Percentiles rank a stretch among this genome's conserved stretches.
phyloP scores from a whole-genome alignment of 2,329 filamentous ascomycete genomes.

The Westerdykella ornata region DNA sequence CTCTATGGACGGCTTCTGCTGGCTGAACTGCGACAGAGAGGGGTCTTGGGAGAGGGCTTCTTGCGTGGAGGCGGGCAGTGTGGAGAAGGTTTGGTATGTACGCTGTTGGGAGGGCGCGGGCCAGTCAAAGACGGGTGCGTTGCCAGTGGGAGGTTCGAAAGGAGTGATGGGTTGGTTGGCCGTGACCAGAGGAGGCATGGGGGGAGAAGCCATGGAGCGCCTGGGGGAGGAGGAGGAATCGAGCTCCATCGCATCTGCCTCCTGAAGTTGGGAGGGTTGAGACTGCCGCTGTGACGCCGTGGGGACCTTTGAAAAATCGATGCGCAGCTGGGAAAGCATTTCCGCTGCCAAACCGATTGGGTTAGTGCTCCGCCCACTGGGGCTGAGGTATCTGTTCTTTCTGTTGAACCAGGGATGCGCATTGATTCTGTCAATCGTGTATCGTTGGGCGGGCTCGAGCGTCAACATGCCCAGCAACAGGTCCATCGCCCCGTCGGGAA shows the following conservation, averaged over 20 bases:
- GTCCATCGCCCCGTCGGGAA: slow-evolving; percentile 69
- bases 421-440: slow-evolving; percentile 78
- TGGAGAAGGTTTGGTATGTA: slow-evolving; percentile 26
- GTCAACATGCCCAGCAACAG: slow-evolving; percentile 90
- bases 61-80: slow-evolving; percentile 33
- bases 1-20: slow-evolving; percentile 65
- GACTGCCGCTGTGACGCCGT: slow-evolving; percentile 43
- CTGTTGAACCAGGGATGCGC: slow-evolving; percentile 93
- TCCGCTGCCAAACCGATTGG: slow-evolving; percentile 82
- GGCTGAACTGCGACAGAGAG: slow-evolving; percentile 74
- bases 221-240: slow-evolving; percentile 44
- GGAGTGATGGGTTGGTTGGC: slow-evolving; percentile 83
- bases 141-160: slow-evolving; percentile 41
- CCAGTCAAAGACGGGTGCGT: slow-evolving; percentile 77
- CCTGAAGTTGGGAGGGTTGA: slow-evolving; percentile 26
- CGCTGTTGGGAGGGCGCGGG: slow-evolving; percentile 58
- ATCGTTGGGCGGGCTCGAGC: slow-evolving; percentile 65
- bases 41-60: slow-evolving; percentile 78
- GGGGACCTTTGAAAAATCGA: slow-evolving; percentile 72
- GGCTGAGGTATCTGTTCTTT: slow-evolving; percentile 66
- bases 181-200: slow-evolving; percentile 50
- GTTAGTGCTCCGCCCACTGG: slow-evolving; percentile 68
- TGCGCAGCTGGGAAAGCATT: slow-evolving; percentile 85
- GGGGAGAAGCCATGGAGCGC: slow-evolving; percentile 17
- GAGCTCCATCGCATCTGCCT: slow-evolving; percentile 60